Percentiles rank a stretch among this genome's conserved stretches.
Evolutionary conservation across 768 basidiomycete species (phyloP).

Genomic region (Dioszegia hungarica): DNA sequence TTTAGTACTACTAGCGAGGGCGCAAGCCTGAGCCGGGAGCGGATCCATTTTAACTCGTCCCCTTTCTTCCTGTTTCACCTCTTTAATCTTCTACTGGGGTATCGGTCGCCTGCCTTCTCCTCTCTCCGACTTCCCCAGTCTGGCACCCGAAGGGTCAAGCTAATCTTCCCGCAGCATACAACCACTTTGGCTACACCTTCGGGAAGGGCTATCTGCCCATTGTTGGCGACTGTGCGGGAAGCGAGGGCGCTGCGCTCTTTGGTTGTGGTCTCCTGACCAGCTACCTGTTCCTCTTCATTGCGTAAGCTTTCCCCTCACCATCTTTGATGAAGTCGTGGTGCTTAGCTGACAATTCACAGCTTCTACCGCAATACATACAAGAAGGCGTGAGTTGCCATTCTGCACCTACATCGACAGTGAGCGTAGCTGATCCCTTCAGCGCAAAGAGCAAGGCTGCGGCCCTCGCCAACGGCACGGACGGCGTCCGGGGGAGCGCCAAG

Average conservation of each 20-base stretch:
- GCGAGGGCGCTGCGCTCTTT: constrained; percentile 78
- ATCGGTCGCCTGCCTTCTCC: constrained; percentile 1
- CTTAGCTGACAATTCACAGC: constrained; percentile 16
- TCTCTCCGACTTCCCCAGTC: background rate
- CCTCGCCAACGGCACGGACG: constrained; percentile 23
- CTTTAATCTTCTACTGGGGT: constrained; percentile 1
- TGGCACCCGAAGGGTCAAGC: background rate
- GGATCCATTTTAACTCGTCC: background rate
- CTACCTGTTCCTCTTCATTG: constrained; percentile 93
- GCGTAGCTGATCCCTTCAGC: background rate
- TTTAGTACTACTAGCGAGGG: no score
- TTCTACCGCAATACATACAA: constrained; percentile 50
- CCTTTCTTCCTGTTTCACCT: background rate
- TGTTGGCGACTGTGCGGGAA: constrained; percentile 78
- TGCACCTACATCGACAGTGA: background rate
- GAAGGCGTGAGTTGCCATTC: constrained; percentile 53
- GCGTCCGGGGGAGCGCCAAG: constrained; percentile 37
- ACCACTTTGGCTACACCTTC: constrained; percentile 68
- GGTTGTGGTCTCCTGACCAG: constrained; percentile 82
- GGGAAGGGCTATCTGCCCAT: constrained; percentile 55
- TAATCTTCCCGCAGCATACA: constrained; percentile 56
- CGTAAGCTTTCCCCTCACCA: constrained; percentile 42
- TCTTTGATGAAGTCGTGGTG: no score
- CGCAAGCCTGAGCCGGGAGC: no score
- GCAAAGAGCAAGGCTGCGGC: constrained; percentile 22